Conservation (phyloP, 805 yeast genomes). For the Candida montana region DNA sequence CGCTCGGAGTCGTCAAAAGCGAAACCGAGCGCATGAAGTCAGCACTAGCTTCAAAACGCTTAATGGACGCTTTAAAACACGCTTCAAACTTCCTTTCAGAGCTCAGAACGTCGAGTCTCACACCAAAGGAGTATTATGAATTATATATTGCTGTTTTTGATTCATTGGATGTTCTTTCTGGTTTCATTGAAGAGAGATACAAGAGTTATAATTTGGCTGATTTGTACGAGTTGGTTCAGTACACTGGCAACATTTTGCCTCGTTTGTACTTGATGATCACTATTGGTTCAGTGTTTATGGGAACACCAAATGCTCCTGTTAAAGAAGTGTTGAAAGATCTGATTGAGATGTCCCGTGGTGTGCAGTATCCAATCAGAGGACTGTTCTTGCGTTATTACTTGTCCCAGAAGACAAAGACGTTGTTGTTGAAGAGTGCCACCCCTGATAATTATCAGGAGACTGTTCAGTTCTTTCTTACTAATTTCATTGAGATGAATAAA, state of each 20-base stretch:
- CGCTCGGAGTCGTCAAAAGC: conserved; percentile 3
- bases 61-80: conserved; percentile 86
- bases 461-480: conserved; percentile 72
- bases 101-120: conserved; percentile 64
- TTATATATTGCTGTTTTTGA: conserved; percentile 81
- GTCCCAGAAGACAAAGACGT: conserved; percentile 67
- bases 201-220: conserved; percentile 75
- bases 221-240: conserved; percentile 89
- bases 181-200: conserved; percentile 61
- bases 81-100: conserved; percentile 80
- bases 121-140: conserved; percentile 93
- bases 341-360: conserved; percentile 97
- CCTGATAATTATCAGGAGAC: conserved; percentile 48
- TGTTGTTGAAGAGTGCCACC: conserved; percentile 18
- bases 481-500: conserved; percentile 96
- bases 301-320: conserved; percentile 69
- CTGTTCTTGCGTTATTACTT: conserved; percentile 84
- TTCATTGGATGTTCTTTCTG: conserved; percentile 63
- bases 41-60: conserved; percentile 34
- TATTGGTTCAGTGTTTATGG: conserved; percentile 86
- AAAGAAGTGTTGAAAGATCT: conserved; percentile 88
- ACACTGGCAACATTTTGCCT: conserved; percentile 90
- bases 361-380: conserved; percentile 92
- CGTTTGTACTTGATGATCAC: conserved; percentile 91
- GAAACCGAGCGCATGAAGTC: conserved; percentile 9